Conservation (phyloP, 495 filamentous ascomycete genomes). For the Trichoderma asperelloides region DNA sequence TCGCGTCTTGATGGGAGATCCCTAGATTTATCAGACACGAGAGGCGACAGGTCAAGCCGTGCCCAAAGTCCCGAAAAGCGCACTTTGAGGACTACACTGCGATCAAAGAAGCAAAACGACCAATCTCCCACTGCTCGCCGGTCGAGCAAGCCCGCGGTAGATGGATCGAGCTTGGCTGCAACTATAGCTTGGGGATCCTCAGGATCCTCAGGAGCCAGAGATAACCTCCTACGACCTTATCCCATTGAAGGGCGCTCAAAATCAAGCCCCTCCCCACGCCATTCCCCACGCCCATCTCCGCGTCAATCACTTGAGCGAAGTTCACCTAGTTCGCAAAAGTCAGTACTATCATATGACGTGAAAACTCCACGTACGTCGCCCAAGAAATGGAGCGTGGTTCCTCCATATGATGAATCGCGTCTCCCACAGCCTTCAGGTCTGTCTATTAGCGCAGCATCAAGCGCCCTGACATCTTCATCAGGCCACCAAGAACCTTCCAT, state of each 20-base stretch:
- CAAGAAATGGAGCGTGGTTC: neutral
- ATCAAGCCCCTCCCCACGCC: neutral
- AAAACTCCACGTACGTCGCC: neutral
- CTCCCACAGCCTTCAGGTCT: slow-evolving; percentile 23
- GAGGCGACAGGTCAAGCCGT: slow-evolving; percentile 41
- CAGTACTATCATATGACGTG: neutral
- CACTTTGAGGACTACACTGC: slow-evolving; percentile 75
- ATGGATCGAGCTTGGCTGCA: slow-evolving; percentile 72
- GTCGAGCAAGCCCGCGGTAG: slow-evolving; percentile 18
- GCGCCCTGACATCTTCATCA: slow-evolving; percentile 29
- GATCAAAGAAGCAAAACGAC: slow-evolving; percentile 49
- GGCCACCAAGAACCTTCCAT: neutral
- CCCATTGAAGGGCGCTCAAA: neutral
- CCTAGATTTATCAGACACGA: neutral
- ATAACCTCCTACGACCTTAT: slow-evolving; percentile 14
- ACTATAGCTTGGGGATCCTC: slow-evolving; percentile 69
- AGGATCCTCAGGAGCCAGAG: slow-evolving; percentile 12
- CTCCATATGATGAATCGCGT: slow-evolving; percentile 14
- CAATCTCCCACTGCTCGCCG: slow-evolving; percentile 42
- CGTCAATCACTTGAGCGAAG: neutral
- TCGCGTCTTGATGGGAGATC: neutral
- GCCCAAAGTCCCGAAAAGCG: slow-evolving; percentile 77
- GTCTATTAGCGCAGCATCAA: slow-evolving; percentile 40
- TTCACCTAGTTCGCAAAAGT: neutral
- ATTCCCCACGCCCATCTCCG: neutral